phyloP scores from a whole-genome alignment of 2,329 filamentous ascomycete species.

The Diplocarpon rosae region DNA sequence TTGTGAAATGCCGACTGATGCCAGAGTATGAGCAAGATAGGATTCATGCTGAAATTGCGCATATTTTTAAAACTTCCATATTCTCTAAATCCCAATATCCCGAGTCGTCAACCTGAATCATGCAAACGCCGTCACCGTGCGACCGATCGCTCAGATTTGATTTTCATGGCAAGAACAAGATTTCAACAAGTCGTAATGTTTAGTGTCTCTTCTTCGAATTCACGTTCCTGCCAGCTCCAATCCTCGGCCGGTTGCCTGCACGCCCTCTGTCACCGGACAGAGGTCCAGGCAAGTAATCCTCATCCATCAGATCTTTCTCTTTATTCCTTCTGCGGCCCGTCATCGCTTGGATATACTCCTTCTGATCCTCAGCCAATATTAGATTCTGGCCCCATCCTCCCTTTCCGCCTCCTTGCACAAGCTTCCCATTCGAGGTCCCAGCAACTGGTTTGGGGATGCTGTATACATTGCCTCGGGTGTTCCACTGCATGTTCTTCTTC shows the following conservation, averaged over 20 bases:
- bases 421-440: constrained; percentile 70
- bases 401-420: constrained; percentile 59
- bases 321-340: constrained; percentile 54
- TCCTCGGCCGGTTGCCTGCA: constrained; percentile 55
- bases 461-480: constrained; percentile 83
- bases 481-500: constrained; percentile 94
- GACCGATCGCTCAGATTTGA: neutral
- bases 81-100: too few species aligned
- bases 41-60: too few species aligned
- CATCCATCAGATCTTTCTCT: constrained; percentile 82
- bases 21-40: too few species aligned
- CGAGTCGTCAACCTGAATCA: too few species aligned
- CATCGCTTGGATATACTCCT: constrained; percentile 65
- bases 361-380: constrained; percentile 89
- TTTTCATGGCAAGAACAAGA: constrained; percentile 7
- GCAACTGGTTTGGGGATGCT: constrained; percentile 85
- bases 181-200: neutral
- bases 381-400: constrained; percentile 76
- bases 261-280: constrained; percentile 66
- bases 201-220: constrained; percentile 62
- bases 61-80: too few species aligned
- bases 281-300: constrained; percentile 81
- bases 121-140: constrained; percentile 7
- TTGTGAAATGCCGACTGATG: too few species aligned
- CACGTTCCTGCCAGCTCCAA: constrained; percentile 78